Evolutionary conservation across 768 basidiomycete genomes (phyloP).

Genomic region (Rhizopogon rudus): DNA sequence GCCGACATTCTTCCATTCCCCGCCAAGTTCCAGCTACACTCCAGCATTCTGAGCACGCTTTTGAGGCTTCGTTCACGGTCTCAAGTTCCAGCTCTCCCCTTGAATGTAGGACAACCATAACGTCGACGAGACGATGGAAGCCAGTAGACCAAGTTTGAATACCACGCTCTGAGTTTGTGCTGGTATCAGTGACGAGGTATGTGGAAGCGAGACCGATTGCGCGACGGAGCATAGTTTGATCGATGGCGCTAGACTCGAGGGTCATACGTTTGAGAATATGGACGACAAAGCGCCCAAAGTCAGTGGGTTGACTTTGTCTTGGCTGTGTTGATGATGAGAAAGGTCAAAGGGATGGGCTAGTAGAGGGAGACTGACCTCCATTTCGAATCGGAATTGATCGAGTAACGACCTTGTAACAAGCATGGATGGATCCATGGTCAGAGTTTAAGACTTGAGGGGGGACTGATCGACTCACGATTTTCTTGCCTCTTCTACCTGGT

Average conservation of each 20-base stretch:
- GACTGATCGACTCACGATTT: background rate
- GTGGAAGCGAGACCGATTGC: slow-evolving; percentile 70
- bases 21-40: slow-evolving; percentile 63
- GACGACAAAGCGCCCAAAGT: slow-evolving; percentile 59
- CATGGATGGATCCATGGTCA: slow-evolving; percentile 21
- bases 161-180: slow-evolving; percentile 54
- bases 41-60: slow-evolving; percentile 79
- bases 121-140: slow-evolving; percentile 64
- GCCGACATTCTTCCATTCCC: slow-evolving; percentile 58
- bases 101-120: slow-evolving; percentile 65
- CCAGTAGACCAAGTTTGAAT: slow-evolving; percentile 61
- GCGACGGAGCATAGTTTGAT: slow-evolving; percentile 58
- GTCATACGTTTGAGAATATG: slow-evolving; percentile 49
- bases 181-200: slow-evolving; percentile 72
- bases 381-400: slow-evolving; percentile 21
- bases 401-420: slow-evolving; percentile 14
- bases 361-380: slow-evolving; percentile 21
- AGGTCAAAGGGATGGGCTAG: background rate
- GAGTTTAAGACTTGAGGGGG: background rate
- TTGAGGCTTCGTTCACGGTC: slow-evolving; percentile 59
- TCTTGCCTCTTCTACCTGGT: background rate
- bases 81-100: slow-evolving; percentile 69
- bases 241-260: slow-evolving; percentile 39
- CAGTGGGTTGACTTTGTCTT: slow-evolving; percentile 41
- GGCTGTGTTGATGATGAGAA: slow-evolving; percentile 8